Conservation (phyloP, 2,329 filamentous ascomycete genomes). For the Diaporthe sp. region DNA sequence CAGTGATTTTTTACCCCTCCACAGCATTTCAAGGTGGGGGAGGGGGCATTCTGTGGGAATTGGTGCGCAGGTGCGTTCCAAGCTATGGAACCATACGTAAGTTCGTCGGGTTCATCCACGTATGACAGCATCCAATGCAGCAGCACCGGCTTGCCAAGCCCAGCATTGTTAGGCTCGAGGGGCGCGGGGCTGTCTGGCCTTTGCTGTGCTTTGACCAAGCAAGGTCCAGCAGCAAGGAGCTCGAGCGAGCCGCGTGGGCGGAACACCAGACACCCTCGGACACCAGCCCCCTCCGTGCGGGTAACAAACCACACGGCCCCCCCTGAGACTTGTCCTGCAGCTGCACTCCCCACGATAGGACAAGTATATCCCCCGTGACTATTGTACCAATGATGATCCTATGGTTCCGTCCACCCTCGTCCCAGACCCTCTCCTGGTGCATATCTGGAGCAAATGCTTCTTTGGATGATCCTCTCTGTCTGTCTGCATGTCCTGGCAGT, state of each 20-base stretch:
- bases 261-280: not conserved
- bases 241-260: not conserved
- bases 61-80: slow-evolving; percentile 25
- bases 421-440: not conserved
- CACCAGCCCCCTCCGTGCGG: too few species aligned
- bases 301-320: not conserved
- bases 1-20: slow-evolving; percentile 37
- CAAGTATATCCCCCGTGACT: not conserved
- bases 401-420: not conserved
- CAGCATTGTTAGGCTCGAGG: slow-evolving; percentile 7
- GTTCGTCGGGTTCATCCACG: slow-evolving; percentile 17
- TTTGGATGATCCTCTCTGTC: not conserved
- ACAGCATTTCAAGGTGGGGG: slow-evolving; percentile 42
- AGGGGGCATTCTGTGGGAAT: slow-evolving; percentile 41
- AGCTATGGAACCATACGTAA: slow-evolving; percentile 8
- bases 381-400: not conserved
- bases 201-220: not conserved
- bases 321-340: not conserved
- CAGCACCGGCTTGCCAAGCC: not conserved
- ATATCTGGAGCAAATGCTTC: not conserved
- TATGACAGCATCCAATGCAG: slow-evolving; percentile 31
- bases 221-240: not conserved
- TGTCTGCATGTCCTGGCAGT: not conserved
- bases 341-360: not conserved
- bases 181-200: not conserved